Conservation (phyloP, 2,329 filamentous ascomycete species). For the Aspergillus neotritici region DNA sequence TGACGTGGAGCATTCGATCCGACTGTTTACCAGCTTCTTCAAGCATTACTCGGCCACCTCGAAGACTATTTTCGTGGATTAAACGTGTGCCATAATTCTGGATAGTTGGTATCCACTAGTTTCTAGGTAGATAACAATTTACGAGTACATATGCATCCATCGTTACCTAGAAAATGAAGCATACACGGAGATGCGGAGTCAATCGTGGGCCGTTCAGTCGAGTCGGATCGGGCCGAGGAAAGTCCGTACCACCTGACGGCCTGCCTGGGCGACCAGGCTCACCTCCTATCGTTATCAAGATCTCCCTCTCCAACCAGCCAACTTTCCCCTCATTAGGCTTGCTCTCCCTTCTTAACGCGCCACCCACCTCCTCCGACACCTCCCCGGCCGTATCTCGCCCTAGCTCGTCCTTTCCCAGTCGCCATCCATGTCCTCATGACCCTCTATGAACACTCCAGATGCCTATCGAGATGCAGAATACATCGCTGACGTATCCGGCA, state of each 20-base stretch:
- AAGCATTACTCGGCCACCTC: slow-evolving; percentile 77
- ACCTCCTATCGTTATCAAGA: not conserved
- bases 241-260: slow-evolving; percentile 7
- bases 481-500: slow-evolving; percentile 42
- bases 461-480: slow-evolving; percentile 43
- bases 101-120: not conserved
- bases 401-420: slow-evolving; percentile 6
- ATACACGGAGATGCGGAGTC: no score
- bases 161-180: no score
- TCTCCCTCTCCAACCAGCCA: slow-evolving; percentile 1
- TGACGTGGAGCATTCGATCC: slow-evolving; percentile 80
- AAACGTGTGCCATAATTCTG: slow-evolving; percentile 6
- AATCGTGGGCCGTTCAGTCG: not conserved
- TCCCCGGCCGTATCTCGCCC: not conserved
- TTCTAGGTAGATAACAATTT: no score
- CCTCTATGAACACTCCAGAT: slow-evolving; percentile 45
- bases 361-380: slow-evolving; percentile 2
- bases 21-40: slow-evolving; percentile 84
- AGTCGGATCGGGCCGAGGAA: slow-evolving; percentile 16
- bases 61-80: slow-evolving; percentile 78
- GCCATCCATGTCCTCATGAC: slow-evolving; percentile 36
- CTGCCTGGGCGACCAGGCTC: not conserved
- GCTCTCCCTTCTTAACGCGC: not conserved
- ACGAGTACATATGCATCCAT: no score
- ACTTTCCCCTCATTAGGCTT: slow-evolving; percentile 1